phyloP scores from a whole-genome alignment of 176 grass and related monocot species.

The Aegilops longissima region DNA sequence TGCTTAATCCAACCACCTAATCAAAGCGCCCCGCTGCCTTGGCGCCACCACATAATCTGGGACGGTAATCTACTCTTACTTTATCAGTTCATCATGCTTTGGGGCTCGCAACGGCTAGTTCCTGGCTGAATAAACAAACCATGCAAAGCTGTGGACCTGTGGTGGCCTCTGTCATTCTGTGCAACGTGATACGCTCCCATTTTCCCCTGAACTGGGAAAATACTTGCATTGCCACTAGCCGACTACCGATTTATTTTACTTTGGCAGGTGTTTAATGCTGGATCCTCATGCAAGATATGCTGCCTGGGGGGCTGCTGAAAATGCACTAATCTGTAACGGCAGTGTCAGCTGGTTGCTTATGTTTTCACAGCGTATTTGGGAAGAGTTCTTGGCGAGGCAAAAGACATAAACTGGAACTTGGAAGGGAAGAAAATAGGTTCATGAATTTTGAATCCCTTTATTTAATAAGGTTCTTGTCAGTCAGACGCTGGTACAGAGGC shows the following conservation, averaged over 20 bases:
- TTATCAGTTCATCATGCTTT: background rate
- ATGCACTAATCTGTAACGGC: background rate
- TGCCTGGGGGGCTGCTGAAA: too few relatives aligned
- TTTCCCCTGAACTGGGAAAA: background rate
- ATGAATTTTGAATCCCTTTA: background rate
- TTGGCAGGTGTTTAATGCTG: background rate
- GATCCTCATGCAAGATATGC: background rate
- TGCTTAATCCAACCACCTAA: background rate
- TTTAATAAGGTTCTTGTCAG: background rate
- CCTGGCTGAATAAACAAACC: background rate
- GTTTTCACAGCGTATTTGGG: background rate
- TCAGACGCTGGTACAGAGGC: background rate
- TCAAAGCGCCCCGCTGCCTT: background rate
- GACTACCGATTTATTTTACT: background rate
- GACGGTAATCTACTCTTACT: background rate
- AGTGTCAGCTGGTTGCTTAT: background rate
- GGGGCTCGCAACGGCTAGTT: constrained; percentile 48
- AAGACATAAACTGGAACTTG: background rate
- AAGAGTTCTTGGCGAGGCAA: background rate
- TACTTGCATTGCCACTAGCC: background rate
- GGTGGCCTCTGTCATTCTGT: background rate
- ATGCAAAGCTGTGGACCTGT: too few relatives aligned
- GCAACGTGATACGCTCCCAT: background rate
- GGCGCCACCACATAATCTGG: background rate
- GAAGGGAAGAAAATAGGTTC: background rate